Evolutionary conservation across 2,329 filamentous ascomycete species (phyloP), one percentile per base, ranked within the genome.

Genomic region (Teratosphaeriaceae sp.): DNA sequence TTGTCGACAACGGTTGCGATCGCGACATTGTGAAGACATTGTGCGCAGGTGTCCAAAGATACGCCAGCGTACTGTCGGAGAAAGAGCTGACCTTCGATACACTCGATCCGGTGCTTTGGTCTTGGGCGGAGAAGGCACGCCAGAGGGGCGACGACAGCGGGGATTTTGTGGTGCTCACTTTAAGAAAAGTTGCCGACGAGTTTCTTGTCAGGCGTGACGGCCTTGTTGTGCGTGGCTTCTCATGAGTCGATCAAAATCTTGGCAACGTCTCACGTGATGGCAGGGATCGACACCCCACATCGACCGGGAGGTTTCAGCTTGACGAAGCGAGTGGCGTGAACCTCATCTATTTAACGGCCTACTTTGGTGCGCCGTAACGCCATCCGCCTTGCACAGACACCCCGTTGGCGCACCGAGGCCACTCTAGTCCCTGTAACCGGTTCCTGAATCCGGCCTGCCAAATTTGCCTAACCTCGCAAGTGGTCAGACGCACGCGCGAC

Each of bases 61-160:
- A 16, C 13, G 23, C 37, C 5, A 9, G 9, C 9, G 18, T 34
- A 18, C 9, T 7, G 7, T n/a, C 24, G 24, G 19, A 19, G 19
- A 15, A 22, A 13, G 29, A 13, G 26, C 33, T 37, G 16, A 40
- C 34, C 21, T 38, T 63, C n/a, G 59, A 63, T 33, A 47, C 57
- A 22, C 53, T 63, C 12, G 60, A 64, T 45, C 51, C 58, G 20
- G 40, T 47, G 16, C 30, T 65, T n/a, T 65, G 61, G 62, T 38
- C 50, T 13, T 64, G 61, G 62, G 57, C 59, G 2, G 59, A 59
- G 8, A 48, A 54, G 16, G 53, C 55, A 38, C 49, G 51, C 13
- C 41, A 43, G 15, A 34, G 37, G 1, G 56, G 53, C 5, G 48
- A 59, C 40, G 31, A 36, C 4, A 55, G 56, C 23, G 59, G 59